Percentiles rank a stretch among this genome's conserved stretches.
Conservation (phyloP, 1,284 basidiomycete species). For the Calocybe gambosa region DNA sequence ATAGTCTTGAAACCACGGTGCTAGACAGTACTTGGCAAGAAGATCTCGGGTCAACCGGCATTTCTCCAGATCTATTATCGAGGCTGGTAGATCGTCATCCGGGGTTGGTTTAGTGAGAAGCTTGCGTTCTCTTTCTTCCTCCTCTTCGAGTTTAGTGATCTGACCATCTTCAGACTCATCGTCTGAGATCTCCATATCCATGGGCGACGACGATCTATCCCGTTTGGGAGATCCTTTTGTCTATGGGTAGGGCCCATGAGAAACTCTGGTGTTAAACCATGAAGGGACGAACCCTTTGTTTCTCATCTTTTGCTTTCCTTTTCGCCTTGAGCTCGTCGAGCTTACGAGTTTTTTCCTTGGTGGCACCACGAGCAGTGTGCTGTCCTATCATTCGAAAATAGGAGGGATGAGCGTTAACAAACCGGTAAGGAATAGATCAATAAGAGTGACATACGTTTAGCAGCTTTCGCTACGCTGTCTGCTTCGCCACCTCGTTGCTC, state of each 20-base stretch:
- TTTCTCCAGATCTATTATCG: conserved; percentile 49
- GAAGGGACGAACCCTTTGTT: conserved; percentile 49
- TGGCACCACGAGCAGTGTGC: conserved; percentile 72
- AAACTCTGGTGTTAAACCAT: not conserved
- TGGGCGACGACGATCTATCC: conserved; percentile 65
- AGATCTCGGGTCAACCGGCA: conserved; percentile 58
- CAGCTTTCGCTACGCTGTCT: conserved; percentile 64
- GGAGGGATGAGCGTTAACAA: conserved; percentile 9
- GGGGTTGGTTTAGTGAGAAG: conserved; percentile 39
- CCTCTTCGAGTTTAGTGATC: conserved; percentile 61
- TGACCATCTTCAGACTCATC: conserved; percentile 69
- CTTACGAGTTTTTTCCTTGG: conserved; percentile 77
- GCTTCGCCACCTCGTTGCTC: conserved; percentile 43
- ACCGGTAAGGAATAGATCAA: conserved; percentile 4
- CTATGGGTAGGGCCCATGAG: conserved; percentile 8
- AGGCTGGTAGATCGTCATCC: conserved; percentile 47
- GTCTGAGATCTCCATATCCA: conserved; percentile 76
- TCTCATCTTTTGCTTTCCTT: conserved; percentile 75
- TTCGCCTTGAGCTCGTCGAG: conserved; percentile 80
- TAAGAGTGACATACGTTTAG: conserved; percentile 71
- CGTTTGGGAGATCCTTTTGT: conserved; percentile 51
- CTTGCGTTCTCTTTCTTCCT: conserved; percentile 60
- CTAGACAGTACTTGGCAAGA: conserved; percentile 58
- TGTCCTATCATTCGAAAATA: conserved; percentile 53
- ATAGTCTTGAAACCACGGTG: conserved; percentile 75